Evolutionary conservation across 495 filamentous ascomycete species (phyloP), one percentile per base, ranked within the genome.

Genomic region (Filosporella fistucella): DNA sequence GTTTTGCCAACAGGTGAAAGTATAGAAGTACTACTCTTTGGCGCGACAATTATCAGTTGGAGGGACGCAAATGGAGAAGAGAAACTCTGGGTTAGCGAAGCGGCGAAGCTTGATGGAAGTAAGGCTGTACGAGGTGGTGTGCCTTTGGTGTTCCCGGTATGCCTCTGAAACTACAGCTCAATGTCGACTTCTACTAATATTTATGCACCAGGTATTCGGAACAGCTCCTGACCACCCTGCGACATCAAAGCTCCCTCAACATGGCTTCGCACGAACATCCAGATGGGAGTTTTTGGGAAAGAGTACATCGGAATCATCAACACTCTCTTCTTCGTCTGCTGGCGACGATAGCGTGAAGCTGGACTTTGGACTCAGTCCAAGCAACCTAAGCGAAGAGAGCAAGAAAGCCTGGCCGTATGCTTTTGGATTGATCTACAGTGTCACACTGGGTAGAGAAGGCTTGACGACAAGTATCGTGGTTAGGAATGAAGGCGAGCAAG

Each of bases 31-130:
- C 74, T 97, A 40, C 80, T 96, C 10, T 86, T 88, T 61, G 94
- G 94, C 46, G 94, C 94, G 0, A 97, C 94, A 9, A 84, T 97
- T 47, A 84, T 85, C 47, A 89, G 84, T 56, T 99, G 94, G 94
- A 95, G 91, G 73, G 76, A 82, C 52, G 77, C 78, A 25, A 67
- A 71, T 29, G 91, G 89, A 50, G 66, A 78, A 49, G 94, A 98
- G 73, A 91, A 87, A 64, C 72, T 99, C 33, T 99, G 90, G 72
- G 50, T 97, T 45, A 91, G 86, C 59, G 76, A 88, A 47, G 84
- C 81, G 47, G 87, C 91, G 25, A 69, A 70, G 55, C 64, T 78
- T 46, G 79, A 83, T 58, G 77, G 79, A 29, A 66, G 65, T 41
- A 78, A 76, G 55, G 66, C 77, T 38, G 84, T 88, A 24, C 61